Evolutionary conservation across 2,329 filamentous ascomycete genomes (phyloP).

Genomic region (Pyricularia pennisetigena): DNA sequence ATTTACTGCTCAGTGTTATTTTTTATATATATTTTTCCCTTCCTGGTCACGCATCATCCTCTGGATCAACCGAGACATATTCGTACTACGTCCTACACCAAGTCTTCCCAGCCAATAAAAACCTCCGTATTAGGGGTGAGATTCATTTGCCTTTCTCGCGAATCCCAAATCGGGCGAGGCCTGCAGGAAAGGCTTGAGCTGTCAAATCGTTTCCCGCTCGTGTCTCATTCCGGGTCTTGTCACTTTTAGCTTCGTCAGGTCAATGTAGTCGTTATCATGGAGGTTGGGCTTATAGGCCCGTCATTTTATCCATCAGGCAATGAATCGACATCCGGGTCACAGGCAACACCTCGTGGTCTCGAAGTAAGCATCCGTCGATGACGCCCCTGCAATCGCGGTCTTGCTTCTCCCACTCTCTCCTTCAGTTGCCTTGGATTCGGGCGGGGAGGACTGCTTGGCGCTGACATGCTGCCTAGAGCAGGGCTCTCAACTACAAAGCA

Average conservation of each 20-base stretch:
- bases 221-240: background rate
- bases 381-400: background rate
- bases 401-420: background rate
- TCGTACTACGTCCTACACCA: background rate
- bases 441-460: background rate
- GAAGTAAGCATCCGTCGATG: background rate
- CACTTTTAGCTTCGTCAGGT: background rate
- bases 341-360: background rate
- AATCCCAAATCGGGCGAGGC: background rate
- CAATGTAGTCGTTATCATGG: background rate
- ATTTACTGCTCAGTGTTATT: background rate
- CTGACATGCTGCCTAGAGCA: too few relatives aligned
- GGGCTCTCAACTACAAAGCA: too few relatives aligned
- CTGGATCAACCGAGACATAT: background rate
- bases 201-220: background rate
- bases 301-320: background rate
- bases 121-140: background rate
- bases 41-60: background rate
- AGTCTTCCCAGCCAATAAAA: background rate
- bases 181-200: background rate
- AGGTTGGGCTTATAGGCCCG: background rate
- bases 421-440: background rate
- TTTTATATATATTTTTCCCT: too few relatives aligned
- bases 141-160: background rate
- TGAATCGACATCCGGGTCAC: background rate